These are phyloP conservation scores for Nannochloris sp. DNA, from an alignment of 139 green algal genomes.

Conservation along the genomic window DNA sequence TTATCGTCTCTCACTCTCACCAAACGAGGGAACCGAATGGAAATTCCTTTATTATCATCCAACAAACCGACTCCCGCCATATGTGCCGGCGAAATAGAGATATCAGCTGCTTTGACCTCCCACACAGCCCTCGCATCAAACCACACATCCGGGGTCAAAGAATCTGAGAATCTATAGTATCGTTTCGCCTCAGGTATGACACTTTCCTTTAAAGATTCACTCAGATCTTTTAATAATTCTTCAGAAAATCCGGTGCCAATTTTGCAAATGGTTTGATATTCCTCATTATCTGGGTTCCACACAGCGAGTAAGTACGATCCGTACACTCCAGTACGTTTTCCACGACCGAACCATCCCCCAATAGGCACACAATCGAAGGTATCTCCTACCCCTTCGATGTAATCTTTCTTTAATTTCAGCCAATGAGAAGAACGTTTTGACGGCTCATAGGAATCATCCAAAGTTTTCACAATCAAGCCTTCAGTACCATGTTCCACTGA, in stretches of 20 bases:
- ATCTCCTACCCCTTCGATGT: slow-evolving; percentile 88
- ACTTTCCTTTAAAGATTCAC: slow-evolving; percentile 48
- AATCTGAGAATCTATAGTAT: slow-evolving; percentile 79
- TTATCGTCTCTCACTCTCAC: slow-evolving; percentile 92
- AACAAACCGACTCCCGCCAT: slow-evolving; percentile 75
- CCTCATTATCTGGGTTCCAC: slow-evolving; percentile 77
- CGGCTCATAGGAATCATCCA: slow-evolving; percentile 79
- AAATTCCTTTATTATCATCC: slow-evolving; percentile 77
- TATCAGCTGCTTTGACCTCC: slow-evolving; percentile 96
- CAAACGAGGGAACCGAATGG: slow-evolving; percentile 81
- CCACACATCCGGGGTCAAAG: slow-evolving; percentile 83
- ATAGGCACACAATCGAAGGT: slow-evolving; percentile 93
- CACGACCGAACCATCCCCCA: slow-evolving; percentile 77
- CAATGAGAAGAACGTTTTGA: slow-evolving; percentile 77
- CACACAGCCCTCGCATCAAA: slow-evolving; percentile 86
- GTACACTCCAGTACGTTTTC: slow-evolving; percentile 83
- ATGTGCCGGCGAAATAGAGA: slow-evolving; percentile 90
- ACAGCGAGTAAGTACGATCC: slow-evolving; percentile 90
- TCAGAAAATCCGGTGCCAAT: slow-evolving; percentile 95
- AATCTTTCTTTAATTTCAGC: slow-evolving; percentile 99
- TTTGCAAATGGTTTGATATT: slow-evolving; percentile 92
- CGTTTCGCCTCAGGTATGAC: slow-evolving; percentile 50
- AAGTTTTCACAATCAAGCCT: slow-evolving; percentile 95
- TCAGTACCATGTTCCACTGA: slow-evolving; percentile 80
- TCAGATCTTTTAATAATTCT: slow-evolving; percentile 67